These are phyloP conservation scores for Spergularia marina DNA, from an alignment of 148 eudicot genomes.

Conservation along the genomic window DNA sequence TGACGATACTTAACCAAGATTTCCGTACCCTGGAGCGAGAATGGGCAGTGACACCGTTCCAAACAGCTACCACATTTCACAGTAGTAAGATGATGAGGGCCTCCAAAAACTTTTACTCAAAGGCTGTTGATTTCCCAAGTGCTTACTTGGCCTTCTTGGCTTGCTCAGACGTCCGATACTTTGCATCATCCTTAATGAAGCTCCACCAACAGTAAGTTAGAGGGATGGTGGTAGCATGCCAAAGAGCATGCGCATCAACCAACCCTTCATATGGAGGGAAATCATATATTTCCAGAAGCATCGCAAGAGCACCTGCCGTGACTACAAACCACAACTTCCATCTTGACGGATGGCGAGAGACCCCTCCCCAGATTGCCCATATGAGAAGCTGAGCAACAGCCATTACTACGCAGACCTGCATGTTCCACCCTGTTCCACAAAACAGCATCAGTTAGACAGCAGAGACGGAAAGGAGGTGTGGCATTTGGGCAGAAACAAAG, in stretches of 20 bases:
- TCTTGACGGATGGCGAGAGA: slow-evolving; percentile 67
- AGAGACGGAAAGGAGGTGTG: background rate
- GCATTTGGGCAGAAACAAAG: background rate
- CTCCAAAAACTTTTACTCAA: background rate
- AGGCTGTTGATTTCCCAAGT: background rate
- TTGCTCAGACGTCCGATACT: slow-evolving; percentile 47
- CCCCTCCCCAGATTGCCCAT: slow-evolving; percentile 82
- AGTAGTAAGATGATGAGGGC: background rate
- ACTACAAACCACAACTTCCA: slow-evolving; percentile 85
- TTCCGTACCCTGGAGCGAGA: background rate
- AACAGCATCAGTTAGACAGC: slow-evolving; percentile 2
- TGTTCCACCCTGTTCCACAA: slow-evolving; percentile 72
- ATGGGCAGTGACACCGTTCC: background rate
- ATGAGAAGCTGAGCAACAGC: slow-evolving; percentile 62
- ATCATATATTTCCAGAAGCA: slow-evolving; percentile 78
- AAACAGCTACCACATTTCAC: background rate
- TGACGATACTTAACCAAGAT: background rate
- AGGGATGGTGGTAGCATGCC: slow-evolving; percentile 89
- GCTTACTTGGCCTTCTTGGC: slow-evolving; percentile 61
- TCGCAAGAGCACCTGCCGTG: slow-evolving; percentile 67
- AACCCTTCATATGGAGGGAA: slow-evolving; percentile 75
- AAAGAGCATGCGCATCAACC: slow-evolving; percentile 83
- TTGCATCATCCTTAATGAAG: slow-evolving; percentile 80
- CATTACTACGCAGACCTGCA: slow-evolving; percentile 81
- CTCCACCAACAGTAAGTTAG: slow-evolving; percentile 91